A percentile compares a stretch with the other conserved stretches of the same genome.
phyloP scores from a whole-genome alignment of 1,284 basidiomycete genomes.

The Puccinia polysora region DNA sequence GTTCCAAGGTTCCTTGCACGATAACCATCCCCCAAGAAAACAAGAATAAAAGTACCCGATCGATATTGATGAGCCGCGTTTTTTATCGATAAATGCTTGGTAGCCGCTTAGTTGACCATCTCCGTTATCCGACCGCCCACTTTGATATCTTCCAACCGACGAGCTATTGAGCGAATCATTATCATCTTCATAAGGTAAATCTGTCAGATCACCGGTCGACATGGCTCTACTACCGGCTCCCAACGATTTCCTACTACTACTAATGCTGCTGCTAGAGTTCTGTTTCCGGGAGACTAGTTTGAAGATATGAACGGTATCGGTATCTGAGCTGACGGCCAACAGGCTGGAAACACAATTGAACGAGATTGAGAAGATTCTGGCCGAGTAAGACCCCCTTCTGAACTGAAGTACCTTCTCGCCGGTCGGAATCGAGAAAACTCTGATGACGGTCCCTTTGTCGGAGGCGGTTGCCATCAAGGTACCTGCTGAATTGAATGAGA shows the following conservation, averaged over 20 bases:
- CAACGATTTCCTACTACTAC: conserved; percentile 20
- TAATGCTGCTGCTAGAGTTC: conserved; percentile 21
- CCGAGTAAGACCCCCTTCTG: conserved; percentile 77
- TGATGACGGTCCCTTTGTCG: conserved; percentile 94
- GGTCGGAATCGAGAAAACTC: conserved; percentile 84
- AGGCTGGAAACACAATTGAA: conserved; percentile 81
- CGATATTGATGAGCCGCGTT: conserved; percentile 44
- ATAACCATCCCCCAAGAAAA: background rate
- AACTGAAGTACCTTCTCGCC: conserved; percentile 95
- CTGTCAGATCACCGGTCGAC: conserved; percentile 43
- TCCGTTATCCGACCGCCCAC: conserved; percentile 39
- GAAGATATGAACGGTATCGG: conserved; percentile 97
- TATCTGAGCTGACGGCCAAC: conserved; percentile 82
- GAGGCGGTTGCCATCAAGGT: conserved; percentile 88
- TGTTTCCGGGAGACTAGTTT: conserved; percentile 58
- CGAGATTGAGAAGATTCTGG: conserved; percentile 82
- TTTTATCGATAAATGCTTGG: conserved; percentile 53
- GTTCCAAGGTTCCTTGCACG: no score
- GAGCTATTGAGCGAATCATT: conserved; percentile 41
- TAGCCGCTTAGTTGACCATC: conserved; percentile 49
- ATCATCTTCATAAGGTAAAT: conserved; percentile 23
- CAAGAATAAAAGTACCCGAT: conserved; percentile 42
- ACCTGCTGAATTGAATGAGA: conserved; percentile 80
- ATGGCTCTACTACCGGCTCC: conserved; percentile 12
- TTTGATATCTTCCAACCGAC: conserved; percentile 46